Evolutionary conservation across 1,284 basidiomycete species (phyloP).

Genomic region (Peniophora sp.): DNA sequence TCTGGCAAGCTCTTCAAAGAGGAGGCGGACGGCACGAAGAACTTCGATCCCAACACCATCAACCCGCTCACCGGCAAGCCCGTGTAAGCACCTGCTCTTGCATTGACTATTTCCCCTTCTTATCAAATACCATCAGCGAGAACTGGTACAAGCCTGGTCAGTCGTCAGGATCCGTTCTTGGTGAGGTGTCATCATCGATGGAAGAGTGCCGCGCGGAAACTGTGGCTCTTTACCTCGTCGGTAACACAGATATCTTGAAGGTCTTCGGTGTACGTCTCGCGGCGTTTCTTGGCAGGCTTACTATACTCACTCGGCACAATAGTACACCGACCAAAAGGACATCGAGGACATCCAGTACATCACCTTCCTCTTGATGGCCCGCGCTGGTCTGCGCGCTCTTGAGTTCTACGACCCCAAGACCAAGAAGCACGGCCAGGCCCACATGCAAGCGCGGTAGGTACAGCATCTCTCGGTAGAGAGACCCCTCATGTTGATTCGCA

Average conservation of each 20-base stretch:
- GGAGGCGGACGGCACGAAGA: slow-evolving; percentile 62
- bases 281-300: not conserved
- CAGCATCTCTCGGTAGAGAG: not conserved
- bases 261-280: slow-evolving; percentile 59
- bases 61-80: slow-evolving; percentile 80
- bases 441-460: slow-evolving; percentile 77
- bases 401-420: slow-evolving; percentile 78
- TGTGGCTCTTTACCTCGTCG: slow-evolving; percentile 67
- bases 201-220: slow-evolving; percentile 85
- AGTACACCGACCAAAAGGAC: slow-evolving; percentile 63
- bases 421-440: slow-evolving; percentile 84
- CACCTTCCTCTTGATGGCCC: slow-evolving; percentile 78
- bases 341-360: slow-evolving; percentile 73
- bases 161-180: slow-evolving; percentile 70
- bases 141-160: slow-evolving; percentile 84
- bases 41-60: slow-evolving; percentile 70
- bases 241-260: slow-evolving; percentile 63
- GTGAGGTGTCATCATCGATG: slow-evolving; percentile 79
- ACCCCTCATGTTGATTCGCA: too few species aligned
- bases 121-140: slow-evolving; percentile 29
- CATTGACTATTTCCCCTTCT: not conserved
- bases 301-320: slow-evolving; percentile 3
- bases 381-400: slow-evolving; percentile 71
- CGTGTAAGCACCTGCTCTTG: slow-evolving; percentile 40
- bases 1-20: slow-evolving; percentile 78